Conservation (phyloP, 2,329 filamentous ascomycete species). For the Chrysosporium queenslandicum region DNA sequence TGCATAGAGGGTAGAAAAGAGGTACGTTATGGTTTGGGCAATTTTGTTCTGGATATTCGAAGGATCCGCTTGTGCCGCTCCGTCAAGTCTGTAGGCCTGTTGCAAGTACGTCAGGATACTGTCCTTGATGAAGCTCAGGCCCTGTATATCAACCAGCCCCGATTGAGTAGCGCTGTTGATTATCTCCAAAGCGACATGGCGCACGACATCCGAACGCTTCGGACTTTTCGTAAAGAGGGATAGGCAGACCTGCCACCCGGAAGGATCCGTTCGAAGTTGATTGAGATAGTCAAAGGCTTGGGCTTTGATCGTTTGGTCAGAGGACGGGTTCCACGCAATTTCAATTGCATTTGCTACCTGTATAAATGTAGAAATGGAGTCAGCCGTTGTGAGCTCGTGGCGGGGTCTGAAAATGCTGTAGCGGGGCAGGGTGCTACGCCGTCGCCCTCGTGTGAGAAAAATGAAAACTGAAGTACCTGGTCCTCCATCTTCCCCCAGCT, state of each 20-base stretch:
- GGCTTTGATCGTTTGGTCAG: slow-evolving; percentile 62
- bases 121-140: slow-evolving; percentile 66
- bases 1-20: slow-evolving; percentile 80
- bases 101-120: slow-evolving; percentile 71
- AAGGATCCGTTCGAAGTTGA: slow-evolving; percentile 69
- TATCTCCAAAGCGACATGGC: slow-evolving; percentile 81
- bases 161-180: slow-evolving; percentile 85
- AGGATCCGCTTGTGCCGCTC: slow-evolving; percentile 54
- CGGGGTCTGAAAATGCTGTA: slow-evolving; percentile 1
- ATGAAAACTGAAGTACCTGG: slow-evolving; percentile 27
- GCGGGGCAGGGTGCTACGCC: slow-evolving; percentile 2
- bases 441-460: slow-evolving; percentile 7
- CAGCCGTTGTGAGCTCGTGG: slow-evolving; percentile 17
- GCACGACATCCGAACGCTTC: slow-evolving; percentile 68
- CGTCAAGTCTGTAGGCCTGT: slow-evolving; percentile 56
- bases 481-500: slow-evolving; percentile 38
- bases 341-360: slow-evolving; percentile 92
- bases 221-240: slow-evolving; percentile 72
- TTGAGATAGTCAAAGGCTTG: slow-evolving; percentile 58
- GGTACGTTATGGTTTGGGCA: slow-evolving; percentile 85
- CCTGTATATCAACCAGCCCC: slow-evolving; percentile 62
- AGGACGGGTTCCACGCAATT: slow-evolving; percentile 76
- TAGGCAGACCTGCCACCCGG: slow-evolving; percentile 84
- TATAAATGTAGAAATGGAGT: slow-evolving; percentile 14
- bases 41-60: slow-evolving; percentile 87